A percentile compares a stretch with the other conserved stretches of the same genome.
Evolutionary conservation across 2,329 filamentous ascomycete species (phyloP).

Genomic region (Alternaria metachromatica): DNA sequence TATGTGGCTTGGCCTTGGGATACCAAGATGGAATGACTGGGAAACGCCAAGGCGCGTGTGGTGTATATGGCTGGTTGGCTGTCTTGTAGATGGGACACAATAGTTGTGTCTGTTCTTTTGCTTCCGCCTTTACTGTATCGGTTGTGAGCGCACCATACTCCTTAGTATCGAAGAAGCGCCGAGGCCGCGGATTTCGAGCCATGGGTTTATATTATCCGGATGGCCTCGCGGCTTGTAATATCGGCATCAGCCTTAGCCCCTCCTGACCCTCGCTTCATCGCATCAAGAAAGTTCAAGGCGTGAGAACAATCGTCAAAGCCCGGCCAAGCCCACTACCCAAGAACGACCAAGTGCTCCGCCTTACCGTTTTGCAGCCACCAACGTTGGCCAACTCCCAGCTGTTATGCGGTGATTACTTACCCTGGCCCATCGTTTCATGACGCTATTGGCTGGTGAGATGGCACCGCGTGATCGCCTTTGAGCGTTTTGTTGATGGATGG

Average conservation of each 20-base stretch:
- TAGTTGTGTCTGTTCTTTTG: background rate
- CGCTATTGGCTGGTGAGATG: background rate
- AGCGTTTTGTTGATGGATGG: background rate
- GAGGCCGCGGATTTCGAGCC: background rate
- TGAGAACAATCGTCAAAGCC: background rate
- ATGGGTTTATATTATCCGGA: background rate
- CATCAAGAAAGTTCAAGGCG: background rate
- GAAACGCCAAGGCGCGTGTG: background rate
- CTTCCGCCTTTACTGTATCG: background rate
- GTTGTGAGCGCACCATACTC: background rate
- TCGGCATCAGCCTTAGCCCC: background rate
- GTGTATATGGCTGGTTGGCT: background rate
- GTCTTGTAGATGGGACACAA: background rate
- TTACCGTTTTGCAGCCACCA: slow-evolving; percentile 5
- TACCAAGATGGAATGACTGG: background rate
- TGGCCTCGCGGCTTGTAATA: background rate
- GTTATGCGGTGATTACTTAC: background rate
- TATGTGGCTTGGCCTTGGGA: background rate
- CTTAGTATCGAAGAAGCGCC: background rate
- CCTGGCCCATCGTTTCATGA: background rate
- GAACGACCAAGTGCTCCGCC: background rate
- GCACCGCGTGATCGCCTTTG: slow-evolving; percentile 3
- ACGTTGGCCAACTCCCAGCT: background rate
- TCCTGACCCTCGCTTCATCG: background rate
- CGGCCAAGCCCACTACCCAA: background rate